phyloP scores from a whole-genome alignment of 208 protist genomes.

The Wallacemonas sp. region DNA sequence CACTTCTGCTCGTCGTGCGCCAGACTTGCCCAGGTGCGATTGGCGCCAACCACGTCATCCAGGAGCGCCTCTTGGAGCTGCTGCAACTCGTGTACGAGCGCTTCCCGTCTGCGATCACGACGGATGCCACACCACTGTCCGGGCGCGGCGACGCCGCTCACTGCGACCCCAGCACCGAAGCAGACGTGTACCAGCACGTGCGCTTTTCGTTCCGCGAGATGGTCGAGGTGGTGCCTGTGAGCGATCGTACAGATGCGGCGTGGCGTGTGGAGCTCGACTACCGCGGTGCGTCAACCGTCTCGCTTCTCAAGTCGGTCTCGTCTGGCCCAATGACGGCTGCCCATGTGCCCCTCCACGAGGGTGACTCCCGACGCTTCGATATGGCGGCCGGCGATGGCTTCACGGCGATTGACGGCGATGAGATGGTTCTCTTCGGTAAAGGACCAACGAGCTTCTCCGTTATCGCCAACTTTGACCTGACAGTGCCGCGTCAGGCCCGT shows the following conservation, averaged over 20 bases:
- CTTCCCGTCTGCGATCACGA: constrained; percentile 3
- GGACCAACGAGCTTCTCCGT: constrained; percentile 75
- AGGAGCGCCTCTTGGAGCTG: constrained; percentile 38
- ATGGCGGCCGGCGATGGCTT: constrained; percentile 50
- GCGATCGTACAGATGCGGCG: constrained; percentile 9
- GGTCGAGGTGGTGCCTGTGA: constrained; percentile 3
- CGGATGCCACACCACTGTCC: neutral
- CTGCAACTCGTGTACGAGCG: constrained; percentile 7
- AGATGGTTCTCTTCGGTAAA: constrained; percentile 61
- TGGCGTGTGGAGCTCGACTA: constrained; percentile 76
- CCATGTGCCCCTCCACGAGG: constrained; percentile 33
- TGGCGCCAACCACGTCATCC: constrained; percentile 14
- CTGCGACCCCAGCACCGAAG: constrained; percentile 7
- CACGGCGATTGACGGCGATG: constrained; percentile 54
- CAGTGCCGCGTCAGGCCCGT: constrained; percentile 38
- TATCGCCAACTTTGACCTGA: constrained; percentile 70
- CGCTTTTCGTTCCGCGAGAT: constrained; percentile 13
- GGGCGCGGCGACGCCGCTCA: neutral
- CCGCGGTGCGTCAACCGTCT: constrained; percentile 49
- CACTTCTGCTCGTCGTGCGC: constrained; percentile 66
- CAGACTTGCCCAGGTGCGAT: constrained; percentile 56
- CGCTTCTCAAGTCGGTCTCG: constrained; percentile 50
- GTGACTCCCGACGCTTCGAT: constrained; percentile 21
- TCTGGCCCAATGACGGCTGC: constrained; percentile 39
- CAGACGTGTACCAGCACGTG: neutral